These are phyloP conservation scores for Panicum hallii DNA, from an alignment of 202 grass and related monocot species.

Conservation along the genomic window DNA sequence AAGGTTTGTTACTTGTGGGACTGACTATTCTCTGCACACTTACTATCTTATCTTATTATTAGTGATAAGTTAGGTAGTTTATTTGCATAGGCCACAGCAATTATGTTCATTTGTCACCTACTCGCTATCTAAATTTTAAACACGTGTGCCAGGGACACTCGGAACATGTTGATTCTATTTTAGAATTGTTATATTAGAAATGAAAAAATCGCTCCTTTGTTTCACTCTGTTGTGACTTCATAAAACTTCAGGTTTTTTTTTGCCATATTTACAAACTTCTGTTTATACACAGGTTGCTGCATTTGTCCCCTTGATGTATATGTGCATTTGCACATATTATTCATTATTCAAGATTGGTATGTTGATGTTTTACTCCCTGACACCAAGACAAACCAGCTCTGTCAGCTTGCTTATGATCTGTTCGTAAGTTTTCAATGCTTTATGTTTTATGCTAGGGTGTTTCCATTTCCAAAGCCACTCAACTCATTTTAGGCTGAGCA, in stretches of 20 bases:
- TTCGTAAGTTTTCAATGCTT: conserved; percentile 78
- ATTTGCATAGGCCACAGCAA: conserved; percentile 4
- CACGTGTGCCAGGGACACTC: conserved; percentile 12
- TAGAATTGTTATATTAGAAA: background rate
- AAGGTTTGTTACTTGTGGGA: conserved; percentile 7
- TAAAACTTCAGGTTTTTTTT: background rate
- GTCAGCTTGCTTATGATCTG: conserved; percentile 99
- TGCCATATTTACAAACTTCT: conserved; percentile 14
- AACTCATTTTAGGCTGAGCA: conserved; percentile 39
- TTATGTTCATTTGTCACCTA: conserved; percentile 3
- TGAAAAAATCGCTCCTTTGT: background rate
- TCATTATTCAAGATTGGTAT: conserved; percentile 99
- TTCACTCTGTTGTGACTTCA: conserved; percentile 12
- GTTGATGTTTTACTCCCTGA: conserved; percentile 99
- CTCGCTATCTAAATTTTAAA: conserved; percentile 29
- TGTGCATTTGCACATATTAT: conserved; percentile 99
- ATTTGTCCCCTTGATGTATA: conserved; percentile 97
- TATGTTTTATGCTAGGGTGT: conserved; percentile 30
- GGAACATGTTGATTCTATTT: background rate
- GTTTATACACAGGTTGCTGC: conserved; percentile 82
- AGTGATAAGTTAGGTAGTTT: conserved; percentile 33
- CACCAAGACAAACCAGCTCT: conserved; percentile 93
- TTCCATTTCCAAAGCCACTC: conserved; percentile 40
- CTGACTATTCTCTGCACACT: conserved; percentile 2
- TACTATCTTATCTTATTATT: conserved; percentile 7